Percentiles rank a stretch among this genome's conserved stretches.
These are phyloP conservation scores for Rhizophagus prolifer DNA, from an alignment of 192 early-diverging fungal species.

Conservation along the genomic window DNA sequence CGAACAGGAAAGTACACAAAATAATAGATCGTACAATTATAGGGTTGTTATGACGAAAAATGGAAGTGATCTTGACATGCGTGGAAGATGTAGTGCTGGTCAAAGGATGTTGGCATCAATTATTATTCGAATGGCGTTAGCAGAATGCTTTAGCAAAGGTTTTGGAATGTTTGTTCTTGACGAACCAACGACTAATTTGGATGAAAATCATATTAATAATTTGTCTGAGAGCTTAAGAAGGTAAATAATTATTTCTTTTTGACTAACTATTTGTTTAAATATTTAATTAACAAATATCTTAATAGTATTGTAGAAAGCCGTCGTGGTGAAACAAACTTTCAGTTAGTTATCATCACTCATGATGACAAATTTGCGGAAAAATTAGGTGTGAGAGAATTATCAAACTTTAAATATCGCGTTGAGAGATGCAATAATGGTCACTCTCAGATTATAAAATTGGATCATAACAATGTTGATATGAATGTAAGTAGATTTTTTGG, in stretches of 20 bases:
- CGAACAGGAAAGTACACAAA: constrained; percentile 70
- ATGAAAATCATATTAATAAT: constrained; percentile 82
- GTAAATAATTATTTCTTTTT: constrained; percentile 44
- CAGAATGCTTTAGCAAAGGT: constrained; percentile 89
- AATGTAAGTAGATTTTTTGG: too few relatives aligned
- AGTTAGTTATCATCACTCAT: constrained; percentile 97
- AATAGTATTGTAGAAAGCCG: constrained; percentile 78
- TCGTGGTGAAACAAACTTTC: constrained; percentile 85
- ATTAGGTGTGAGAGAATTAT: constrained; percentile 50
- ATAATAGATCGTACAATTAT: constrained; percentile 85
- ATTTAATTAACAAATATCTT: not conserved
- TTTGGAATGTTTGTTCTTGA: constrained; percentile 95
- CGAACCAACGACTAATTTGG: constrained; percentile 97
- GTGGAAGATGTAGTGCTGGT: constrained; percentile 93
- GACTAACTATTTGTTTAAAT: not conserved
- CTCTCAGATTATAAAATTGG: not conserved
- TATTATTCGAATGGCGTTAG: constrained; percentile 93
- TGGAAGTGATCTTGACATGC: constrained; percentile 84
- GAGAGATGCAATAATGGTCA: not conserved
- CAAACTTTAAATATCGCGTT: not conserved
- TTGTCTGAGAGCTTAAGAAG: constrained; percentile 76
- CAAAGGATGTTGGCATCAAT: constrained; percentile 96
- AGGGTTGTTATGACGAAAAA: constrained; percentile 92
- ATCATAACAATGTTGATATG: not conserved
- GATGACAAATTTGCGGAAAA: constrained; percentile 93